These are phyloP conservation scores for Glebionis coronaria DNA, from an alignment of 129 eudicot genomes.

Conservation along the genomic window DNA sequence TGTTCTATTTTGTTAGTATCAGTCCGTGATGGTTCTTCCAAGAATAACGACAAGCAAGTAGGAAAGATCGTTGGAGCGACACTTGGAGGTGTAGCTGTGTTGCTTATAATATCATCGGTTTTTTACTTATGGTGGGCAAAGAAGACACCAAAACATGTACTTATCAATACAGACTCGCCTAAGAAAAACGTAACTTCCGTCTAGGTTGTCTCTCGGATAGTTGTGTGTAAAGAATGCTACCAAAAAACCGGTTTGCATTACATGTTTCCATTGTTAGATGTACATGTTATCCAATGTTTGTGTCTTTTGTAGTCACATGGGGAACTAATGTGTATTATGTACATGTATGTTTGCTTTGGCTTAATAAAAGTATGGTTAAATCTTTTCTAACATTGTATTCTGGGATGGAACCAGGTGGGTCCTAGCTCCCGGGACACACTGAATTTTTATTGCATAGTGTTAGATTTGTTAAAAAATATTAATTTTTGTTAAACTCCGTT, in stretches of 20 bases:
- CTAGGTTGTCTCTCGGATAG: background rate
- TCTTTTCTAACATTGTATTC: background rate
- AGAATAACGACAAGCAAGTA: constrained; percentile 30
- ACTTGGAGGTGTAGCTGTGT: constrained; percentile 45
- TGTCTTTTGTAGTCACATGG: constrained; percentile 9
- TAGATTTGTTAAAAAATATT: no score
- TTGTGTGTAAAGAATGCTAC: constrained; percentile 5
- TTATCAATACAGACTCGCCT: constrained; percentile 43
- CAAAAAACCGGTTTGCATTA: background rate
- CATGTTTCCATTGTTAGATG: background rate
- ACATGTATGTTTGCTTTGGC: constrained; percentile 9
- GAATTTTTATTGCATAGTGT: no score
- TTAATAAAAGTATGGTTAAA: constrained; percentile 1
- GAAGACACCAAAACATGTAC: constrained; percentile 40
- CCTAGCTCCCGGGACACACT: no score
- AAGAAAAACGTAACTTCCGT: constrained; percentile 31
- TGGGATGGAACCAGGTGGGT: no score
- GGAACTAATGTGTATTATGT: constrained; percentile 16
- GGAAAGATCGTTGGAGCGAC: constrained; percentile 49
- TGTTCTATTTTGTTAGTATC: constrained; percentile 33
- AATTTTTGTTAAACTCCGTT: no score
- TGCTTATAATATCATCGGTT: constrained; percentile 36
- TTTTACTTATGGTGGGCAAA: constrained; percentile 56
- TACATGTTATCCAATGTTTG: constrained; percentile 7
- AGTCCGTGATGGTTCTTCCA: constrained; percentile 24